Percentiles rank a stretch among this genome's conserved stretches.
These are phyloP conservation scores for Aristolochia contorta DNA, from an alignment of 164 flowering plant genomes.

Conservation along the genomic window DNA sequence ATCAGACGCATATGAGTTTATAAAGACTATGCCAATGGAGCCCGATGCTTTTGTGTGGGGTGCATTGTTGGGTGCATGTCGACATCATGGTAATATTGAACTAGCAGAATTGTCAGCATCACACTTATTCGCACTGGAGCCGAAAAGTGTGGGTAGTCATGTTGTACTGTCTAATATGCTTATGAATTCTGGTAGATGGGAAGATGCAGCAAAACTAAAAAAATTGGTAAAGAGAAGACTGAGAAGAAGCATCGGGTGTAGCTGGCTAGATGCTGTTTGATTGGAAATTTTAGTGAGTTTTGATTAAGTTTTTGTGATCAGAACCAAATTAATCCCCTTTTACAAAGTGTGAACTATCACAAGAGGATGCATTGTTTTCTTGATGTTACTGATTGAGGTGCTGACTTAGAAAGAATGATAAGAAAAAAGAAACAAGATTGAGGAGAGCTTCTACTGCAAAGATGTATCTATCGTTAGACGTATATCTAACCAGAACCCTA, in stretches of 20 bases:
- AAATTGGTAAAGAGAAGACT: constrained; percentile 42
- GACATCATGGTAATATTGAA: constrained; percentile 56
- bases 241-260: constrained; percentile 41
- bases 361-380: too few relatives aligned
- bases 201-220: constrained; percentile 42
- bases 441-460: too few relatives aligned
- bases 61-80: constrained; percentile 75
- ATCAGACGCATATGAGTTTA: constrained; percentile 50
- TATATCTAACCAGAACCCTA: too few relatives aligned
- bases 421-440: too few relatives aligned
- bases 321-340: too few relatives aligned
- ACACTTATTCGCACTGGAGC: constrained; percentile 55
- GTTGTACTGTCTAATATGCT: constrained; percentile 45
- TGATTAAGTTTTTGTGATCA: too few relatives aligned
- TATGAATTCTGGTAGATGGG: constrained; percentile 58
- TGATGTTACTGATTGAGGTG: too few relatives aligned
- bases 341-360: too few relatives aligned
- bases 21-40: constrained; percentile 52
- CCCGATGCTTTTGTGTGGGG: constrained; percentile 90
- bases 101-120: constrained; percentile 61
- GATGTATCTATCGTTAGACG: too few relatives aligned
- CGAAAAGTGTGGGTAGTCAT: constrained; percentile 45
- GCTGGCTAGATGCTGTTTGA: constrained; percentile 47
- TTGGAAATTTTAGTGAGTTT: too few relatives aligned
- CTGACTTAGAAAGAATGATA: too few relatives aligned